Evolutionary conservation across 2,329 filamentous ascomycete species (phyloP).

Genomic region (Pseudophaeomoniella oleicola): DNA sequence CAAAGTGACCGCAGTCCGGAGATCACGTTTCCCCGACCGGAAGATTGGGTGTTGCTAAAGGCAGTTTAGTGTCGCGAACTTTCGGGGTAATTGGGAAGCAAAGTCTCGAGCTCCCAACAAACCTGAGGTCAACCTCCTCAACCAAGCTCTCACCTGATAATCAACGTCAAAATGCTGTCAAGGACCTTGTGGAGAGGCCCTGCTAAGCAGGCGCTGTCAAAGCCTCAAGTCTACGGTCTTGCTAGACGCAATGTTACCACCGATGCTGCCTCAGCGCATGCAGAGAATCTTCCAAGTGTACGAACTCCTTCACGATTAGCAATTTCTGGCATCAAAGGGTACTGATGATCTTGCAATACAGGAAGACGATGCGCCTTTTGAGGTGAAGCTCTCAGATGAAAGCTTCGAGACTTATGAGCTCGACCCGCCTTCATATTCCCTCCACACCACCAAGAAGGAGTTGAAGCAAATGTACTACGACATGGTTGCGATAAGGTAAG

Average conservation of each 20-base stretch:
- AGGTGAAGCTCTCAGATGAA: conserved; percentile 87
- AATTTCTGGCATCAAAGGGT: neutral
- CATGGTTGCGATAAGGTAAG: conserved; percentile 88
- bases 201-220: conserved; percentile 13
- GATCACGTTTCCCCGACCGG: too few species aligned
- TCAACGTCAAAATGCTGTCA: conserved; percentile 1
- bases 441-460: conserved; percentile 92
- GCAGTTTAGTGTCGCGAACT: neutral
- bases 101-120: neutral
- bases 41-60: too few species aligned
- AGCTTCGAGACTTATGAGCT: conserved; percentile 99
- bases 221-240: conserved; percentile 29
- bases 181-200: conserved; percentile 1
- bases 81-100: neutral
- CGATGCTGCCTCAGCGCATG: conserved; percentile 81
- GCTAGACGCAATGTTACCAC: conserved; percentile 74
- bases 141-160: neutral
- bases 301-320: conserved; percentile 13
- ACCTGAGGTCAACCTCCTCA: neutral
- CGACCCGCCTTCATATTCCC: conserved; percentile 84
- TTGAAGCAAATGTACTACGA: conserved; percentile 98
- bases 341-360: conserved; percentile 20
- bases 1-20: too few species aligned
- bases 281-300: conserved; percentile 64
- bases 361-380: conserved; percentile 90